These are phyloP conservation scores for Geotrichum restrictum DNA, from an alignment of 1,139 yeast genomes.

Conservation along the genomic window DNA sequence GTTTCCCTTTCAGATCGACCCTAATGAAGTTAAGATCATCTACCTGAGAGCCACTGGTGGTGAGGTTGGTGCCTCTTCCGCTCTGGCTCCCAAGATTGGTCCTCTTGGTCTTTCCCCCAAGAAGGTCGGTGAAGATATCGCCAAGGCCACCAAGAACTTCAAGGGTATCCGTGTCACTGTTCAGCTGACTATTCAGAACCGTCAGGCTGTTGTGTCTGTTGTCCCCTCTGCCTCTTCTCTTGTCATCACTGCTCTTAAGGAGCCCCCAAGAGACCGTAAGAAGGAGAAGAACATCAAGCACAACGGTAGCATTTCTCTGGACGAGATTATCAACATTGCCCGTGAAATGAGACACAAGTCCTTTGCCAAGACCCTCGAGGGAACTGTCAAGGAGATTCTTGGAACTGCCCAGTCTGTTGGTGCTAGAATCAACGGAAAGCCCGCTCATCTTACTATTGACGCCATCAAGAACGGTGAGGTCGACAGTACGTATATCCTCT, in stretches of 20 bases:
- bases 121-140: slow-evolving; percentile 99
- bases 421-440: slow-evolving; percentile 97
- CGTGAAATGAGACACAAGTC: slow-evolving; percentile 97
- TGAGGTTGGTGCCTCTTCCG: slow-evolving; percentile 99
- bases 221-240: slow-evolving; percentile 99
- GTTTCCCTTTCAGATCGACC: slow-evolving; percentile 68
- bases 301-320: slow-evolving; percentile 97
- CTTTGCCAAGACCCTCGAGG: slow-evolving; percentile 94
- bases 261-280: slow-evolving; percentile 99
- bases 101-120: slow-evolving; percentile 99
- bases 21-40: slow-evolving; percentile 96
- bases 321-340: slow-evolving; percentile 95
- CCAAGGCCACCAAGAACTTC: slow-evolving; percentile 98
- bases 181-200: slow-evolving; percentile 97
- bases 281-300: slow-evolving; percentile 99
- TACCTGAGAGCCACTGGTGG: slow-evolving; percentile 99
- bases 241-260: slow-evolving; percentile 98
- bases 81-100: slow-evolving; percentile 99
- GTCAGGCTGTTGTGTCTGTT: slow-evolving; percentile 98
- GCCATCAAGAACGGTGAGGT: slow-evolving; percentile 98
- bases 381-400: slow-evolving; percentile 96
- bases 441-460: slow-evolving; percentile 98
- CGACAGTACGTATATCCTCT: slow-evolving; percentile 46
- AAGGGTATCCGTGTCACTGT: slow-evolving; percentile 99
- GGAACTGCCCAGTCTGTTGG: slow-evolving; percentile 99